Conservation (phyloP, 116 monocot genomes). For the Papilionanthe hybrid region DNA sequence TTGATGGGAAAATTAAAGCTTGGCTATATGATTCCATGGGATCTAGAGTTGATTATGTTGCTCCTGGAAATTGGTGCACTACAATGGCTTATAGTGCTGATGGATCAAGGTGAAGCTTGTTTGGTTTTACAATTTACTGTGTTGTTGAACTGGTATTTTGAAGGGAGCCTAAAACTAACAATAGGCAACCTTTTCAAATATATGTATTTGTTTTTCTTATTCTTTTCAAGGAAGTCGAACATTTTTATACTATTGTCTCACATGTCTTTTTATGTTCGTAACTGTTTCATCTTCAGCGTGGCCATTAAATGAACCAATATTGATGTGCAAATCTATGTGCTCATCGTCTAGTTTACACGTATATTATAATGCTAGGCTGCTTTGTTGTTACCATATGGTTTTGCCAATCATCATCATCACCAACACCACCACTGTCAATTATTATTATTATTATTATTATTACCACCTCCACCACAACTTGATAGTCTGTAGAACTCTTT, state of each 20-base stretch:
- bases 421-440: not conserved
- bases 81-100: constrained; percentile 78
- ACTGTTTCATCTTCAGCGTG: not conserved
- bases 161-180: too few relatives aligned
- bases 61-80: constrained; percentile 66
- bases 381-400: not conserved
- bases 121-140: not conserved
- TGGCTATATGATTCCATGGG: constrained; percentile 68
- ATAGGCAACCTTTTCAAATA: too few relatives aligned
- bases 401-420: not conserved
- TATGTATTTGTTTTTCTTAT: too few relatives aligned
- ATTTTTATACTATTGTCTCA: too few relatives aligned
- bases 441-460: too few relatives aligned
- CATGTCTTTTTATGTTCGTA: too few relatives aligned
- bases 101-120: constrained; percentile 29
- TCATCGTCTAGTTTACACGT: not conserved
- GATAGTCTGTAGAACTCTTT: not conserved
- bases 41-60: constrained; percentile 73
- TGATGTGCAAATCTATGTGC: not conserved
- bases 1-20: constrained; percentile 85
- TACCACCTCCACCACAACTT: too few relatives aligned
- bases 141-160: not conserved
- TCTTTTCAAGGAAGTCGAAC: too few relatives aligned
- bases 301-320: not conserved
- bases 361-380: not conserved